Evolutionary conservation across 2,329 filamentous ascomycete genomes (phyloP).

Genomic region (Penicillium sp.): DNA sequence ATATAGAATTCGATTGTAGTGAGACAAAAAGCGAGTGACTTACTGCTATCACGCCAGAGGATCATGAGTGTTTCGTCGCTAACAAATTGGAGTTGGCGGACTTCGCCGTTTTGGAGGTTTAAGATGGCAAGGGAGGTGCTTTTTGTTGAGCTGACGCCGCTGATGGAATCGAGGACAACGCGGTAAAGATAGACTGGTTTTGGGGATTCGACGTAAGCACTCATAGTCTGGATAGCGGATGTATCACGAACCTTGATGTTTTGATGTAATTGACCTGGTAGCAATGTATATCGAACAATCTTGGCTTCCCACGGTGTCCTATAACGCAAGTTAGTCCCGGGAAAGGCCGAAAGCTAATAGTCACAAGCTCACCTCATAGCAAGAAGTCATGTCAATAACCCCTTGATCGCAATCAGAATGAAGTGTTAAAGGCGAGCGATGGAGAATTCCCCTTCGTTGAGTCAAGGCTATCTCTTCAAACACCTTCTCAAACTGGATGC

Average conservation of each 20-base stretch:
- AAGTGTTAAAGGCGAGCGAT: conserved; percentile 57
- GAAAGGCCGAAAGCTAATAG: not conserved
- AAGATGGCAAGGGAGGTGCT: conserved; percentile 32
- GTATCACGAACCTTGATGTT: conserved; percentile 32
- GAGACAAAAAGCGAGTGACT: not conserved
- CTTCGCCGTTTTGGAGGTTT: conserved; percentile 35
- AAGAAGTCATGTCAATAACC: conserved; percentile 60
- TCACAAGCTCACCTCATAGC: conserved; percentile 43
- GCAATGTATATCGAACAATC: conserved; percentile 37
- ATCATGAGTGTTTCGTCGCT: conserved; percentile 62
- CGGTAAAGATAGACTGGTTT: conserved; percentile 59
- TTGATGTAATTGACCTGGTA: conserved; percentile 33
- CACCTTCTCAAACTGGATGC: conserved; percentile 58
- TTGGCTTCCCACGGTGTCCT: conserved; percentile 28
- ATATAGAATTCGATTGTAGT: not conserved
- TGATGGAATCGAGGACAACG: conserved; percentile 53
- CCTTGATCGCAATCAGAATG: conserved; percentile 39
- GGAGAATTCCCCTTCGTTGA: conserved; percentile 66
- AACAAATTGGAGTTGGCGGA: conserved; percentile 66
- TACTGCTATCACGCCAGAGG: conserved; percentile 49
- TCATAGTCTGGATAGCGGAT: not conserved
- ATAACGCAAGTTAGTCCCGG: conserved; percentile 3
- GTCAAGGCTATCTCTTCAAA: conserved; percentile 69
- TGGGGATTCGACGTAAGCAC: conserved; percentile 18
- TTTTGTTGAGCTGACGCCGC: conserved; percentile 57